Evolutionary conservation across 176 grass and related monocot genomes (phyloP).

Genomic region (Alopecurus myosuroides): DNA sequence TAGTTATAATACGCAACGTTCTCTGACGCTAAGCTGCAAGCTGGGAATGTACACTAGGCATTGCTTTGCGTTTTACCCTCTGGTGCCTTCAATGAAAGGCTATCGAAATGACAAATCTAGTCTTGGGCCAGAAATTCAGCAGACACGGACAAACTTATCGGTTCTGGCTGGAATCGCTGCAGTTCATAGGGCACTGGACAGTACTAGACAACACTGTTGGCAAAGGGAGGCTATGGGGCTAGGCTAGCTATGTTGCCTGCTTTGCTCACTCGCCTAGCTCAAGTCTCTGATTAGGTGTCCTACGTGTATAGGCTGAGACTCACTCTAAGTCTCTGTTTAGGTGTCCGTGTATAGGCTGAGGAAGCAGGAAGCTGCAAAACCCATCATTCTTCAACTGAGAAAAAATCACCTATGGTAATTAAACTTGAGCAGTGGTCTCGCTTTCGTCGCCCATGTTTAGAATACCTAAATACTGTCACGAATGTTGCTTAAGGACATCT

Average conservation of each 20-base stretch:
- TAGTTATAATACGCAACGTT: not conserved
- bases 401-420: too few relatives aligned
- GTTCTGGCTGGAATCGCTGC: not conserved
- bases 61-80: not conserved
- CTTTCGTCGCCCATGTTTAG: too few relatives aligned
- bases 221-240: not conserved
- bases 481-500: too few relatives aligned
- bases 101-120: slow-evolving; percentile 24
- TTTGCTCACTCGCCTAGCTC: not conserved
- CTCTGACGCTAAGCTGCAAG: too few relatives aligned
- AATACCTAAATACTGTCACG: too few relatives aligned
- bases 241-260: not conserved
- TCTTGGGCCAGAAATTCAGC: not conserved
- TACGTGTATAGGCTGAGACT: not conserved
- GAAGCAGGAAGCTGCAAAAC: not conserved
- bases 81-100: not conserved
- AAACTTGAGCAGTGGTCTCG: too few relatives aligned
- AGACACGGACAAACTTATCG: not conserved
- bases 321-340: too few relatives aligned
- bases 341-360: too few relatives aligned
- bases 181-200: not conserved
- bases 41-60: not conserved
- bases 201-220: not conserved
- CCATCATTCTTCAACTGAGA: not conserved
- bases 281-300: not conserved